Percentiles rank a stretch among this genome's conserved stretches.
phyloP scores from a whole-genome alignment of 495 filamentous ascomycete species.

The Amphirosellinia nigrospora region DNA sequence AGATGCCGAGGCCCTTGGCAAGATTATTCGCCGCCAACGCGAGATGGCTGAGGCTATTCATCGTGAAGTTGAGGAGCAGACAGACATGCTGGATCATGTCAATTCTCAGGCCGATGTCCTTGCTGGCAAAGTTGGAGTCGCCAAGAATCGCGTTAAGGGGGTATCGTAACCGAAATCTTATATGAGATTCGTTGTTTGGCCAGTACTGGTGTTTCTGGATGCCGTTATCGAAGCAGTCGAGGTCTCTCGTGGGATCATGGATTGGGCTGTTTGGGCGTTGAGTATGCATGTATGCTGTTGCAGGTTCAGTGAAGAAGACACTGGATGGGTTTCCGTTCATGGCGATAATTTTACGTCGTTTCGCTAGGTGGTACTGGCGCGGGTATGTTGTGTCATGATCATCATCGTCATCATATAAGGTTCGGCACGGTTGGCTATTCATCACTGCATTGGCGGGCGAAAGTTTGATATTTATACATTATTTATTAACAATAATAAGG shows the following conservation, averaged over 20 bases:
- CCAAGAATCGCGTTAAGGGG: conserved; percentile 79
- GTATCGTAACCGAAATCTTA: conserved; percentile 53
- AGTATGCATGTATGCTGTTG: conserved; percentile 27
- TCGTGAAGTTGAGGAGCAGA: conserved; percentile 84
- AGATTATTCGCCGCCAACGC: conserved; percentile 78
- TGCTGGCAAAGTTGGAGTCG: conserved; percentile 78
- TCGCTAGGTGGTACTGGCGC: background rate
- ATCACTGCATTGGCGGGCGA: conserved; percentile 12
- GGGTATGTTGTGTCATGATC: background rate
- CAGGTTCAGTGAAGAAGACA: conserved; percentile 24
- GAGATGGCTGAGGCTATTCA: conserved; percentile 87
- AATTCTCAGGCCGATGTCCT: conserved; percentile 78
- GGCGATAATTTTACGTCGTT: background rate
- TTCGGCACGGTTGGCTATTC: background rate
- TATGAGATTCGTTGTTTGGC: conserved; percentile 23
- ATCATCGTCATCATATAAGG: background rate
- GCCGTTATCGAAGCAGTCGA: conserved; percentile 27
- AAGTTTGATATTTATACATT: background rate
- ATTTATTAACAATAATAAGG: background rate
- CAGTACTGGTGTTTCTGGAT: conserved; percentile 26
- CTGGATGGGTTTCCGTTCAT: background rate
- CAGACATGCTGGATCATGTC: conserved; percentile 74
- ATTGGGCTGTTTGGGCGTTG: conserved; percentile 37
- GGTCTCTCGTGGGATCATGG: conserved; percentile 29
- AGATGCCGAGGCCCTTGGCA: conserved; percentile 75